Percentiles rank a stretch among this genome's conserved stretches.
phyloP scores from a whole-genome alignment of 2,329 filamentous ascomycete genomes.

The Colletotrichum somersetense region DNA sequence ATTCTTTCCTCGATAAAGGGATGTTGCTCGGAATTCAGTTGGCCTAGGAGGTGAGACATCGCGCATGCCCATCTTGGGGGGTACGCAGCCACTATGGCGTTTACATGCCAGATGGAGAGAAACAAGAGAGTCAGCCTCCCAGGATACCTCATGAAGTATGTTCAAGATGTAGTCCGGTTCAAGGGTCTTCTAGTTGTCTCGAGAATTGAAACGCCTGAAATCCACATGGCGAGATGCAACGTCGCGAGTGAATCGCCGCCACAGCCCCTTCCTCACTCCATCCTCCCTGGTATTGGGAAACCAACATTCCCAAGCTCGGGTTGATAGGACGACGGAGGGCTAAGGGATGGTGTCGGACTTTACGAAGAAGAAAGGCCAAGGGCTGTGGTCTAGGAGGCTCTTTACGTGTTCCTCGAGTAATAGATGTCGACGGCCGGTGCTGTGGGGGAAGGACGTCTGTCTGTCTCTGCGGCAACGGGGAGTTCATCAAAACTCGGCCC shows the following conservation, averaged over 20 bases:
- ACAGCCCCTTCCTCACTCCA: background rate
- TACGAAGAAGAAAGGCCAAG: too few species aligned
- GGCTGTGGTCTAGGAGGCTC: conserved; percentile 32
- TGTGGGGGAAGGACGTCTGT: background rate
- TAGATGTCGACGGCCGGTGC: background rate
- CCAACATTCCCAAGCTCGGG: background rate
- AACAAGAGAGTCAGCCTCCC: background rate
- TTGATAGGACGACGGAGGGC: background rate
- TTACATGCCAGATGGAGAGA: conserved; percentile 10
- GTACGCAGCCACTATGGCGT: background rate
- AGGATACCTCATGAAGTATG: background rate
- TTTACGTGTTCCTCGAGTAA: conserved; percentile 31
- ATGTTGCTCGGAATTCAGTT: conserved; percentile 31
- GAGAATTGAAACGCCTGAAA: background rate
- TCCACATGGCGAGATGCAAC: background rate
- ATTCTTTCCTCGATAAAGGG: conserved; percentile 36
- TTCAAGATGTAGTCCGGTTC: background rate
- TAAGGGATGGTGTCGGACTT: background rate
- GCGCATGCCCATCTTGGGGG: background rate
- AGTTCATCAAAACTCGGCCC: conserved; percentile 30
- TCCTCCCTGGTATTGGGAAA: background rate
- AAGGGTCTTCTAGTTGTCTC: background rate
- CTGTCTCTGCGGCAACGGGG: conserved; percentile 2
- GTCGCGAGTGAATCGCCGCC: background rate
- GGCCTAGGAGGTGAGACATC: conserved; percentile 12